Evolutionary conservation across 805 yeast genomes (phyloP).

Genomic region (Monosporozyma unispora): DNA sequence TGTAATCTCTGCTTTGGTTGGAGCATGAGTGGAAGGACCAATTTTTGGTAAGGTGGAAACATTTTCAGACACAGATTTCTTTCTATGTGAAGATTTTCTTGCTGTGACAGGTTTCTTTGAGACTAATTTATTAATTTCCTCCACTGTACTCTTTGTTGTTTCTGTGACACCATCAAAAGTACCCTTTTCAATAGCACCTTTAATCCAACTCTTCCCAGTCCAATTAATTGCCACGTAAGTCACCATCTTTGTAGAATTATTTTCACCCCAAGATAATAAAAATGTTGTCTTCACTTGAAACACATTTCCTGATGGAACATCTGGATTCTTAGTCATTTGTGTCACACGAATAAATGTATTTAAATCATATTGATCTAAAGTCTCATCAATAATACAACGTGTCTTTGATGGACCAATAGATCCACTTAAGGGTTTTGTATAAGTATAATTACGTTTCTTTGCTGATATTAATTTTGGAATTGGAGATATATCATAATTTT

Average conservation of each 20-base stretch:
- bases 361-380: slow-evolving; percentile 43
- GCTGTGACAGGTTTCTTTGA: slow-evolving; percentile 5
- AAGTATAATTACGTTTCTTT: slow-evolving; percentile 42
- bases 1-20: slow-evolving; percentile 37
- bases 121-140: slow-evolving; percentile 36
- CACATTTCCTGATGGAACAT: slow-evolving; percentile 71
- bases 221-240: slow-evolving; percentile 55
- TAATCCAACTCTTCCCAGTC: slow-evolving; percentile 73
- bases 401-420: slow-evolving; percentile 77
- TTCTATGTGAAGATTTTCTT: slow-evolving; percentile 9
- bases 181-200: slow-evolving; percentile 66
- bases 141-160: slow-evolving; percentile 40
- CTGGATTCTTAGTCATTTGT: slow-evolving; percentile 62
- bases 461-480: slow-evolving; percentile 33
- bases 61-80: slow-evolving; percentile 9
- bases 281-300: slow-evolving; percentile 54
- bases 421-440: slow-evolving; percentile 54
- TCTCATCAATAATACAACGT: slow-evolving; percentile 52
- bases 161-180: slow-evolving; percentile 65
- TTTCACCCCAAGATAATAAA: slow-evolving; percentile 53
- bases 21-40: slow-evolving; percentile 36
- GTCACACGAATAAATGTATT: slow-evolving; percentile 40
- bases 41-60: slow-evolving; percentile 23
- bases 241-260: slow-evolving; percentile 43
- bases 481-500: slow-evolving; percentile 50